These are phyloP conservation scores for Quercus lobata DNA, from an alignment of 331 rosid genomes.

Conservation along the genomic window DNA sequence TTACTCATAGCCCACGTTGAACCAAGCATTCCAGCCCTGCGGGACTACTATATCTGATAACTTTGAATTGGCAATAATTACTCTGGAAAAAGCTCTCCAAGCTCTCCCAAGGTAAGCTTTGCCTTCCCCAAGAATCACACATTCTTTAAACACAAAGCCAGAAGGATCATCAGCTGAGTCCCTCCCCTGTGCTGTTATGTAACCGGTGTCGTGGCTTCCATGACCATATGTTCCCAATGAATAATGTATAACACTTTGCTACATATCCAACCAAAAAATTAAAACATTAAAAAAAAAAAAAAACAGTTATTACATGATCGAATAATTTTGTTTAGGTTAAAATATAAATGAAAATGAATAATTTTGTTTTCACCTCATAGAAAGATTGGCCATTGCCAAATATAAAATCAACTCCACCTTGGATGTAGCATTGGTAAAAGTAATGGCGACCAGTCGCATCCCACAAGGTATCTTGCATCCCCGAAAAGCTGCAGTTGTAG, in stretches of 20 bases:
- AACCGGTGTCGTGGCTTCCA: not conserved
- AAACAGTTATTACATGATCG: no score
- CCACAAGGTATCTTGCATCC: no score
- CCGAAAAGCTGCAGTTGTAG: no score
- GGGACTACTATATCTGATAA: slow-evolving; percentile 19
- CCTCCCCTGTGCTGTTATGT: slow-evolving; percentile 34
- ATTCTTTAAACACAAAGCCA: slow-evolving; percentile 35
- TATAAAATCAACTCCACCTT: no score
- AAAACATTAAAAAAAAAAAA: no score
- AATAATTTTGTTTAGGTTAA: no score
- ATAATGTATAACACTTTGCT: not conserved
- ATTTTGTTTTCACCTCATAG: no score
- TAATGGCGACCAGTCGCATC: no score
- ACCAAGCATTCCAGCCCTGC: slow-evolving; percentile 24
- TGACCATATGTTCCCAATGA: slow-evolving; percentile 10
- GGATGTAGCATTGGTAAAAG: no score
- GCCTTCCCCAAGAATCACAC: slow-evolving; percentile 20
- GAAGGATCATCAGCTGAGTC: not conserved
- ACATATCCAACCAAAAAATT: no score
- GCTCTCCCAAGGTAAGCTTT: slow-evolving; percentile 30
- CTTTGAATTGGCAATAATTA: slow-evolving; percentile 22
- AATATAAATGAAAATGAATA: no score
- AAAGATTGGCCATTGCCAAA: no score
- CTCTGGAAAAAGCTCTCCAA: slow-evolving; percentile 34
- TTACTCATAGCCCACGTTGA: slow-evolving; percentile 18